phyloP scores from a whole-genome alignment of 495 filamentous ascomycete genomes.

The Geopyxis carbonaria region DNA sequence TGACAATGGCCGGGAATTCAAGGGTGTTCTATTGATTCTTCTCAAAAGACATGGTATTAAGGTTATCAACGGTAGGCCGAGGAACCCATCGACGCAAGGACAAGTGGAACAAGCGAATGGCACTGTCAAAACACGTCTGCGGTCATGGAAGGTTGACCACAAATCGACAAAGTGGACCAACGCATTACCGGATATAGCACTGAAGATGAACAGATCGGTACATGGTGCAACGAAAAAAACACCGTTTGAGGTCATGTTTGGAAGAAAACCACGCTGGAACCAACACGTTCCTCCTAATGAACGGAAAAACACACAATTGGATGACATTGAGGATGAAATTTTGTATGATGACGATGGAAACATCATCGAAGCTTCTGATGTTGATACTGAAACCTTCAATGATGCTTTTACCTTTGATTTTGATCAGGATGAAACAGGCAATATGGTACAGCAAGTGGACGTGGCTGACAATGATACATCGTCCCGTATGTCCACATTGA shows the following conservation, averaged over 20 bases:
- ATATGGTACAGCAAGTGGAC: too few species aligned
- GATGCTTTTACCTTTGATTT: too few species aligned
- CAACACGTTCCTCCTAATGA: too few species aligned
- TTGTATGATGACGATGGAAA: too few species aligned
- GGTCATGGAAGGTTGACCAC: neutral
- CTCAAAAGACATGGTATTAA: neutral
- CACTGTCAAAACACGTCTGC: neutral
- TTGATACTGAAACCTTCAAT: too few species aligned
- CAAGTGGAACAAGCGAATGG: neutral
- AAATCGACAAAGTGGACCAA: neutral
- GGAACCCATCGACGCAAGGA: neutral
- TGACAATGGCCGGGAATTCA: constrained; percentile 14
- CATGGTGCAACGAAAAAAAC: neutral
- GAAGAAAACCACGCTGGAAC: neutral
- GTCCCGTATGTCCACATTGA: too few species aligned
- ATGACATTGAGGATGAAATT: too few species aligned
- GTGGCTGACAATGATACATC: too few species aligned
- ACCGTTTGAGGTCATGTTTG: neutral
- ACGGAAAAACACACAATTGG: too few species aligned
- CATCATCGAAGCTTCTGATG: too few species aligned
- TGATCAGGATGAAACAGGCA: too few species aligned
- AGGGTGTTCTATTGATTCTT: constrained; percentile 1
- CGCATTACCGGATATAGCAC: neutral
- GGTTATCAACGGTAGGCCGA: neutral
- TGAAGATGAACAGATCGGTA: neutral